phyloP scores from a whole-genome alignment of 139 green algal species.

The Chlorella vulgaris region DNA sequence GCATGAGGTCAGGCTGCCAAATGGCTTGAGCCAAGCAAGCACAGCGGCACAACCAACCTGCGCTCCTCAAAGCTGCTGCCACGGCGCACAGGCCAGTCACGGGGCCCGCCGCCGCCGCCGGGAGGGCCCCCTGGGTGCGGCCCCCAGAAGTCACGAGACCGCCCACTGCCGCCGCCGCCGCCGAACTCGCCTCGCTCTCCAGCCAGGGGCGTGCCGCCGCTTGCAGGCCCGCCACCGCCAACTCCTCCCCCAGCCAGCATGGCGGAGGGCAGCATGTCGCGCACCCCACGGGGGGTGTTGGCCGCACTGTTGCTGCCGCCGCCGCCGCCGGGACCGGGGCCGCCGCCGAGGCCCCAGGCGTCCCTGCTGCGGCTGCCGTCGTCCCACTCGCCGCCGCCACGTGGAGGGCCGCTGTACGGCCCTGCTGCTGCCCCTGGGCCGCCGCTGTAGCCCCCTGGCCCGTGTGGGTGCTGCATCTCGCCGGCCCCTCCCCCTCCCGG shows the following conservation, averaged over 20 bases:
- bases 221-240: background rate
- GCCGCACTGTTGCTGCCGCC: too few relatives aligned
- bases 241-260: background rate
- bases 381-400: background rate
- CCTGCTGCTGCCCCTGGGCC: background rate
- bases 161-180: background rate
- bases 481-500: background rate
- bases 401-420: background rate
- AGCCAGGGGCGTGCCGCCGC: conserved; percentile 3
- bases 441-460: background rate
- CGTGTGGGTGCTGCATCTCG: background rate
- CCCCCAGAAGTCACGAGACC: background rate
- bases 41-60: background rate
- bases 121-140: background rate
- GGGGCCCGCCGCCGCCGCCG: background rate
- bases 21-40: too few relatives aligned
- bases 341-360: background rate
- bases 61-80: conserved; percentile 25
- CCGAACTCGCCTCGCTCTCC: background rate
- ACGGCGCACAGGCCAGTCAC: background rate
- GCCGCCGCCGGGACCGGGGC: too few relatives aligned
- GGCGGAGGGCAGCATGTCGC: conserved; percentile 12
- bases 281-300: background rate
- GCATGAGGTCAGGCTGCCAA: too few relatives aligned
- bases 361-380: conserved; percentile 3